phyloP scores from a whole-genome alignment of 441 rosid genomes.

The Mallotus repandus region DNA sequence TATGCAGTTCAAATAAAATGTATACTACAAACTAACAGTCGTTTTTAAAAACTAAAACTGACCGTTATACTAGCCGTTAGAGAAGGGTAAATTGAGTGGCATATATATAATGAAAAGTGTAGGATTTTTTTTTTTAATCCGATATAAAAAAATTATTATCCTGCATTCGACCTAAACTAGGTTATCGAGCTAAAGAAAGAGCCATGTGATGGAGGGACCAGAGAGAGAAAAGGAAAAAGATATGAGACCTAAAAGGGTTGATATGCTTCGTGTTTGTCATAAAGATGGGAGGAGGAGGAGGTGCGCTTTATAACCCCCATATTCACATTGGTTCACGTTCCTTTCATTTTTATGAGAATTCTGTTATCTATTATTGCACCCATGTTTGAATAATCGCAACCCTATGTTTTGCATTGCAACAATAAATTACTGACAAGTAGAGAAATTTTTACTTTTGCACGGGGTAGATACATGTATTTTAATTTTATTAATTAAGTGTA shows the following conservation, averaged over 20 bases:
- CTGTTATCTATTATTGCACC: too few relatives aligned
- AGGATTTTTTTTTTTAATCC: background rate
- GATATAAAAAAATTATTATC: background rate
- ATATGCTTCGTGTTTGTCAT: background rate
- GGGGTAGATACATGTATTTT: too few relatives aligned
- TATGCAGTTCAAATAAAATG: too few relatives aligned
- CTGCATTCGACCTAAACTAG: background rate
- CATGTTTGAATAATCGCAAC: background rate
- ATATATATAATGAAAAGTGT: background rate
- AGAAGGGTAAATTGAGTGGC: background rate
- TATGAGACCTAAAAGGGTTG: conserved; percentile 21
- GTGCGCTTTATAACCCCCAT: background rate
- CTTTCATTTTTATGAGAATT: background rate
- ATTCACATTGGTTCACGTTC: background rate
- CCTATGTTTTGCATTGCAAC: background rate
- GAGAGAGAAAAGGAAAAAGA: conserved; percentile 5
- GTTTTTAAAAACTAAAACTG: too few relatives aligned
- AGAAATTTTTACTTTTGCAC: too few relatives aligned
- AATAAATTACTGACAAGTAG: too few relatives aligned
- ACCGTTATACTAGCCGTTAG: background rate
- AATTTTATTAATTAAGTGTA: too few relatives aligned
- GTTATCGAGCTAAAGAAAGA: conserved; percentile 7
- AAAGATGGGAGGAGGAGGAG: background rate
- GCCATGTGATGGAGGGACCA: conserved; percentile 39
- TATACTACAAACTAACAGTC: background rate